A percentile compares a stretch with the other conserved stretches of the same genome.
These are phyloP conservation scores for Podila clonocystis DNA, from an alignment of 192 early-diverging fungal species.

Conservation along the genomic window DNA sequence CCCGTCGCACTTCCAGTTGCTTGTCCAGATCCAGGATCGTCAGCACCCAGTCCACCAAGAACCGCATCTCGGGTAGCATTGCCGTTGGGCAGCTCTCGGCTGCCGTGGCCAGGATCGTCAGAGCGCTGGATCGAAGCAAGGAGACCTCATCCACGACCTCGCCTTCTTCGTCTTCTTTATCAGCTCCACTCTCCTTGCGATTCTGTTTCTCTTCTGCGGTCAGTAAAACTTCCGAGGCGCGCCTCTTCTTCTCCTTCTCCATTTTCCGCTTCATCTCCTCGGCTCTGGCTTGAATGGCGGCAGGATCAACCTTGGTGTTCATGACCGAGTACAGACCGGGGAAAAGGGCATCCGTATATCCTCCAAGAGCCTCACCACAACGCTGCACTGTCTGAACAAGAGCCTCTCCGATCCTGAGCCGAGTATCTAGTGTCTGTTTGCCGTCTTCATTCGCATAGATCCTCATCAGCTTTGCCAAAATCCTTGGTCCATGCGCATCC, in stretches of 20 bases:
- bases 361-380: conserved; percentile 80
- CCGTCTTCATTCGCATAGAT: conserved; percentile 68
- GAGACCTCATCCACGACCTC: conserved; percentile 29
- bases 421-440: conserved; percentile 66
- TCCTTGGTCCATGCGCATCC: conserved; percentile 78
- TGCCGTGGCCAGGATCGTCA: conserved; percentile 72
- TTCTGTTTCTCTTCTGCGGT: conserved; percentile 33
- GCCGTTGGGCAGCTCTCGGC: conserved; percentile 80
- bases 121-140: conserved; percentile 65
- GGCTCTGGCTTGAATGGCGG: conserved; percentile 10
- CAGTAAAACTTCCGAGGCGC: conserved; percentile 33
- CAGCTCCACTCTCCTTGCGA: not conserved
- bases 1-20: conserved; percentile 70
- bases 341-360: conserved; percentile 61
- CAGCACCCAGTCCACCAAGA: conserved; percentile 74
- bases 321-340: conserved; percentile 47
- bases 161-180: conserved; percentile 12
- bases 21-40: conserved; percentile 75
- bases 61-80: conserved; percentile 70
- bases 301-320: conserved; percentile 32
- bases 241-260: conserved; percentile 11
- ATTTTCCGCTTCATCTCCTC: conserved; percentile 9
- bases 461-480: conserved; percentile 71
- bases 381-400: conserved; percentile 87
- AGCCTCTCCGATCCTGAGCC: conserved; percentile 88